These are phyloP conservation scores for Antarctomyces pellizariae DNA, from an alignment of 495 filamentous ascomycete genomes.

Conservation along the genomic window DNA sequence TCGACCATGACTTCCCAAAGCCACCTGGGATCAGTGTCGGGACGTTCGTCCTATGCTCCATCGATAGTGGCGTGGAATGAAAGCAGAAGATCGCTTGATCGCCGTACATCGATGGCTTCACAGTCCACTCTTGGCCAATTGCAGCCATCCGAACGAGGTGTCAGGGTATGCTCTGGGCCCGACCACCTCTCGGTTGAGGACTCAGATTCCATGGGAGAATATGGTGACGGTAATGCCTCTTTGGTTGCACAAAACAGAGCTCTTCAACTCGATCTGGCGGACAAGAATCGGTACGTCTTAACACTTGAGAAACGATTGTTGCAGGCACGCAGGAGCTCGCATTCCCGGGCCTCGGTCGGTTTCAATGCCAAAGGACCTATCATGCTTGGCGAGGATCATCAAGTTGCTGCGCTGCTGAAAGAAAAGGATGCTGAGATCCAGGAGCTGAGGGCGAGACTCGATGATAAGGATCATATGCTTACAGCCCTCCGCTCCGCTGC, in stretches of 20 bases:
- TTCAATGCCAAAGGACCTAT: conserved; percentile 30
- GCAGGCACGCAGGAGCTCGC: conserved; percentile 77
- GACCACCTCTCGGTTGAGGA: conserved; percentile 28
- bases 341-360: conserved; percentile 57
- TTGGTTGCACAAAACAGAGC: conserved; percentile 62
- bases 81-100: conserved; percentile 27
- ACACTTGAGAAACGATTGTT: conserved; percentile 81
- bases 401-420: conserved; percentile 39
- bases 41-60: conserved; percentile 49
- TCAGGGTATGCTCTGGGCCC: conserved; percentile 18
- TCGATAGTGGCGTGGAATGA: conserved; percentile 40
- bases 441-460: conserved; percentile 67
- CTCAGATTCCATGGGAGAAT: conserved; percentile 56
- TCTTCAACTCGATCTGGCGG: conserved; percentile 73
- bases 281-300: conserved; percentile 90
- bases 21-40: conserved; percentile 25
- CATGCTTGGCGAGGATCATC: conserved; percentile 42
- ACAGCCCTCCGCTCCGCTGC: conserved; percentile 67
- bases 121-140: conserved; percentile 28
- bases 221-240: conserved; percentile 68
- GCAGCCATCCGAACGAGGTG: conserved; percentile 11
- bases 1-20: conserved; percentile 24
- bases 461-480: conserved; percentile 93
- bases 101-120: conserved; percentile 44
- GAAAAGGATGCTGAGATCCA: conserved; percentile 91